Base-by-base conservation (phyloP, 805 yeast genomes). In the Kluyveromyces nonfermentans region DNA sequence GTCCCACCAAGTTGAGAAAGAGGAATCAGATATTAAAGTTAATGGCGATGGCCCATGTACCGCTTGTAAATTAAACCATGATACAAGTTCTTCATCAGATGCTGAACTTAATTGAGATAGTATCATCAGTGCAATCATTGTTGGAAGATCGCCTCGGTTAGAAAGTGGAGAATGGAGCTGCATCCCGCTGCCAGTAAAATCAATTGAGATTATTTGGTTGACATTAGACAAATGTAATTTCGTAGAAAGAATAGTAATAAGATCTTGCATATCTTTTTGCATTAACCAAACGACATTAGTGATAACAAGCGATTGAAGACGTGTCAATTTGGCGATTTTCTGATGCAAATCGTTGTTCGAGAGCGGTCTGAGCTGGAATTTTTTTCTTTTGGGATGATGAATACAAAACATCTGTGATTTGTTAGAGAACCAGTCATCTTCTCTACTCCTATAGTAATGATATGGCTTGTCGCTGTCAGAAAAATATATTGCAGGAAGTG, bases 231-330 rank as follows among this genome's bases (percentile, higher is more conserved):
- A 25, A 6, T 10, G 12, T 4, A 25, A 14, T 25, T 25, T 25
- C 7, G 30, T 25, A 14, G 12, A 25, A 25, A 25, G 30, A 25
- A 25, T 25, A 25, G 30, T 25, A 6, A 60, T 50, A 35, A 54
- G 54, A 20, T 50, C 46, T 41, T 54, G 55, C 8, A 61, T 50
- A 57, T 60, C 58, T 14, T 43, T 47, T 42, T 57, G 61, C 40
- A 57, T 54, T 41, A 62, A 58, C 65, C 65, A 61, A 17, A 57
- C 57, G 18, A 51, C 53, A 21, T 52, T 49, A 30, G 59, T 57
- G 52, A 61, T 51, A 10, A 46, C 49, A 14, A 60, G 48, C 5
- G 56, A 50, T 33, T 50, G 51, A 25, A 60, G 35, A 22, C 51
- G 51, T 20, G 48, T 40, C 20, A 57, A 44, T 34, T 46, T 47